A percentile compares a stretch with the other conserved stretches of the same genome.
Evolutionary conservation across 306 rosid species (phyloP).

Genomic region (Gastrolobium bilobum): DNA sequence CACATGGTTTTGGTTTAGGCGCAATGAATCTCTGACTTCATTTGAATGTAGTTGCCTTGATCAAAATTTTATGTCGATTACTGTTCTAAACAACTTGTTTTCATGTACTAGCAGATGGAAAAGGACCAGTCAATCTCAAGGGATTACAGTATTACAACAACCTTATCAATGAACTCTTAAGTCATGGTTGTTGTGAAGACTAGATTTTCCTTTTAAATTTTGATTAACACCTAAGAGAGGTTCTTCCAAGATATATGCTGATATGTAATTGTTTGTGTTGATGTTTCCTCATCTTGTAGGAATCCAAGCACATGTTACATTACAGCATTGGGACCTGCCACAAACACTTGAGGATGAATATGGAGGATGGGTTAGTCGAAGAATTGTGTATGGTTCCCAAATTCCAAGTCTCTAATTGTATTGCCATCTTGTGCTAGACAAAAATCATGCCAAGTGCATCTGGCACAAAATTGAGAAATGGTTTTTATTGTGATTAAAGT

Average conservation of each 20-base stretch:
- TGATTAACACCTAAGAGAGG: background rate
- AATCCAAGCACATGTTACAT: slow-evolving; percentile 82
- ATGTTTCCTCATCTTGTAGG: slow-evolving; percentile 51
- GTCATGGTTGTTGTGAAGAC: slow-evolving; percentile 57
- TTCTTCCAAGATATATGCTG: slow-evolving; percentile 11
- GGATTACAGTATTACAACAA: slow-evolving; percentile 75
- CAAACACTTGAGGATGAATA: slow-evolving; percentile 82
- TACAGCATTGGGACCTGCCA: slow-evolving; percentile 69
- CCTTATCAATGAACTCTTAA: slow-evolving; percentile 66
- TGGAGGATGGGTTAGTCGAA: slow-evolving; percentile 77
- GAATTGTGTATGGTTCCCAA: slow-evolving; percentile 59
- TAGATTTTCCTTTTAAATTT: background rate
- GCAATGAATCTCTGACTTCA: background rate
- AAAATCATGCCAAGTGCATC: background rate
- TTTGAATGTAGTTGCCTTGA: slow-evolving; percentile 1
- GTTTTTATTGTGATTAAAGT: slow-evolving; percentile 1
- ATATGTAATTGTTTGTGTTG: background rate
- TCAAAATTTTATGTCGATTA: background rate
- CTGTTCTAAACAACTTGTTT: slow-evolving; percentile 27
- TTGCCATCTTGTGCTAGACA: background rate
- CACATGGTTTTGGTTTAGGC: background rate
- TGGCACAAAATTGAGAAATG: background rate
- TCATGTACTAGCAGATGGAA: slow-evolving; percentile 61
- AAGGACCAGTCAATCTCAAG: slow-evolving; percentile 71
- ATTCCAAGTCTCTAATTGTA: background rate